Base-by-base conservation (phyloP, 345 rosid species). In the Hibiscus syriacus region DNA sequence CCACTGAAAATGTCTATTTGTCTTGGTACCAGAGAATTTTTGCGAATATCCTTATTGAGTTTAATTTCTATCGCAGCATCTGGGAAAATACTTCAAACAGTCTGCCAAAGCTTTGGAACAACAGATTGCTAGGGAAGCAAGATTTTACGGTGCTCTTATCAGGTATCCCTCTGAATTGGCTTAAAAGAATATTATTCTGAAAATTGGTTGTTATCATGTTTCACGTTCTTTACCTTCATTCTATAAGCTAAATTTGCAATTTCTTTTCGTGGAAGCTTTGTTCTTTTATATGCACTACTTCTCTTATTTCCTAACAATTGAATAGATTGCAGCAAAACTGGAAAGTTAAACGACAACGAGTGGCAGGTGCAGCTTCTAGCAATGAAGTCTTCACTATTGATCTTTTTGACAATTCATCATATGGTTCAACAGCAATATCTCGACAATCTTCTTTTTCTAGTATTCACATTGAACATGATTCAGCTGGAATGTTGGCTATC, bases 291-390 rank as follows among this genome's bases (percentile, higher is more conserved):
- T 48, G 52, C 55, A 16, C 25, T 9, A 2, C 52, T 30, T 50
- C 26, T 17, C 12, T 9, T 22, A 29, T 72, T 66, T 38, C 5
- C 73, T 80, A 78, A 78, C 69, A 68, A 66, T 74, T 79, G 60
- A 49, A 81, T 82, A 90, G 99, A 78, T 87, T 94, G 90, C 99
- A 94, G 97, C 91, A 83, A 81, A 93, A 90, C 76, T 93, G 99
- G 97, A 93, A 93, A 84, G 83, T 93, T 70, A 90, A 94, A 76
- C 85, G 96, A 74, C 97, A 83, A 80, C 94, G 97, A 16, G 57
- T 86, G 70, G 87, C 87, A 68, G 77, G 87, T 70, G 66, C 81
- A 71, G 76, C 86, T 69, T 75, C 92, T 49, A 77, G 87, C 78
- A 91, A 76, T 50, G 99, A 89, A 80, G 93, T 92, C 32, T 93